A percentile compares a stretch with the other conserved stretches of the same genome.
phyloP scores from a whole-genome alignment of 768 basidiomycete species.

The Glaciozyma martinii region DNA sequence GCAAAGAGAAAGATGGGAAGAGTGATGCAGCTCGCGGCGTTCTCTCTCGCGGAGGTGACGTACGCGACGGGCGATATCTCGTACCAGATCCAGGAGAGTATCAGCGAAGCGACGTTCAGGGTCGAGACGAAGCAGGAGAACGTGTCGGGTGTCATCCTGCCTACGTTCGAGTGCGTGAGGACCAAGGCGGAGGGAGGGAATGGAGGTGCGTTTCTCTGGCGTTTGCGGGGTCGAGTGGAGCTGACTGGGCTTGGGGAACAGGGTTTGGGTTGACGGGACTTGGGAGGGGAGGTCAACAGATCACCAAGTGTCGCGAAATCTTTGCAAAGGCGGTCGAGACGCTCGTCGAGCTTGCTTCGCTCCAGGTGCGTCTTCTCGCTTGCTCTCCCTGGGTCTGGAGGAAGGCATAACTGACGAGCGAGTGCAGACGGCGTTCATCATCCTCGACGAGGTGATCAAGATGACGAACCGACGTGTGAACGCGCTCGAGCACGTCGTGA shows the following conservation, averaged over 20 bases:
- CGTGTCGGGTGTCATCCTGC: conserved; percentile 90
- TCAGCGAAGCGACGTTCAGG: conserved; percentile 78
- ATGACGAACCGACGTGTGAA: conserved; percentile 99
- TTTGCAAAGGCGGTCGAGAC: conserved; percentile 97
- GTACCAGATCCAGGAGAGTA: conserved; percentile 95
- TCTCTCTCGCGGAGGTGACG: conserved; percentile 97
- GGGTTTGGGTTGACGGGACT: conserved; percentile 97
- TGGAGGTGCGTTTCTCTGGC: conserved; percentile 46
- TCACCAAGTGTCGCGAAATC: conserved; percentile 87
- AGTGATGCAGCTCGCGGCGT: conserved; percentile 97
- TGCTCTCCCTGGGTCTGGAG: neutral
- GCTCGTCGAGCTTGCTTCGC: conserved; percentile 87
- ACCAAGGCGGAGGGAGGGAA: conserved; percentile 53
- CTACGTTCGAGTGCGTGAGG: conserved; percentile 80
- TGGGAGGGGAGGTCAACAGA: conserved; percentile 92
- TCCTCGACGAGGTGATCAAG: conserved; percentile 96
- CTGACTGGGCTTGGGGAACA: conserved; percentile 35
- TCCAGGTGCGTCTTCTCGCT: conserved; percentile 42
- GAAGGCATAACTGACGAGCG: neutral
- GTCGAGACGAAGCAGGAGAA: conserved; percentile 96
- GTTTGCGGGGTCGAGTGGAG: neutral
- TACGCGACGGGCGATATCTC: conserved; percentile 91
- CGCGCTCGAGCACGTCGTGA: conserved; percentile 94
- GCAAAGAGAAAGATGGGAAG: conserved; percentile 98
- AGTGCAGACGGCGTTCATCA: conserved; percentile 86